Evolutionary conservation across 805 yeast genomes (phyloP), one percentile per base, ranked within the genome.

Genomic region (Pichia nakasei): DNA sequence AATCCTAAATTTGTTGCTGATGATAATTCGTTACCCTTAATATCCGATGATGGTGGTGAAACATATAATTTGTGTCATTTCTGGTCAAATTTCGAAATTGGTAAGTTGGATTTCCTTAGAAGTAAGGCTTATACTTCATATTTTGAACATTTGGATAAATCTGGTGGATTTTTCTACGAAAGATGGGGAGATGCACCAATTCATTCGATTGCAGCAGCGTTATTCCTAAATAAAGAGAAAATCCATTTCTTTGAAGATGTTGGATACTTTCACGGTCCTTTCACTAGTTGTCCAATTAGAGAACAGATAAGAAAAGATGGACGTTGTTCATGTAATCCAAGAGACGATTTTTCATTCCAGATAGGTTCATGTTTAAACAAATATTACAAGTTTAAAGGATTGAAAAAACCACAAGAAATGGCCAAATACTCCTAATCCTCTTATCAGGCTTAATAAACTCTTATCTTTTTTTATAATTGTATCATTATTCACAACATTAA

Each of bases 101-200:
- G 82, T 4, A 73, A 78, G 42, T 69, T 85, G 62, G 73, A 75
- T 45, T 75, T 85, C 61, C 82, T 86, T 82, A 71, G 91, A 58
- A 61, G 75, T 20, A 76, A 80, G 41, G 82, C 84, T 4, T 86
- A 86, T 59, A 55, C 61, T 37, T 70, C 74, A 47, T 86, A 80
- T 62, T 86, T 86, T 55, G 82, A 85, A 22, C 66, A 72, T 54
- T 72, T 86, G 55, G 95, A 86, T 63, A 63, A 74, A 49, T 74
- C 81, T 9, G 95, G 95, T 59, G 95, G 95, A 13, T 86, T 86
- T 67, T 86, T 82, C 67, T 86, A 85, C 63, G 87, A 83, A 67
- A 74, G 95, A 64, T 85, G 94, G 95, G 94, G 95, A 51, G 95
- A 85, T 64, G 95, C 94, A 15, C 95, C 95, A 27, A 81, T 85